Percentiles rank a stretch among this genome's conserved stretches.
Evolutionary conservation across 2,329 filamentous ascomycete genomes (phyloP).

Genomic region (Alternaria sp.): DNA sequence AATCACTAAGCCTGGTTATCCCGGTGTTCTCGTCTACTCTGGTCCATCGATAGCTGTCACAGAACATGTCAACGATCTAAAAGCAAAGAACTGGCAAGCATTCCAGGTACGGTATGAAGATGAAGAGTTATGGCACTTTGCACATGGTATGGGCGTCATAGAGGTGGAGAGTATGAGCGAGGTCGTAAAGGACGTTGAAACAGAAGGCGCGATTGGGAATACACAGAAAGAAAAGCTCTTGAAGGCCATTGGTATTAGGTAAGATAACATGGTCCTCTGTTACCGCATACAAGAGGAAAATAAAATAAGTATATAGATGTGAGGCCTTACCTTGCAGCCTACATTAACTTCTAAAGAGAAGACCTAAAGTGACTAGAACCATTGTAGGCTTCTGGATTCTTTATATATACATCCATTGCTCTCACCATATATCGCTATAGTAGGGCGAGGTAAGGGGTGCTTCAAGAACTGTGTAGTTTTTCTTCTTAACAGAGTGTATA

Average conservation of each 20-base stretch:
- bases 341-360: too few relatives aligned
- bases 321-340: too few relatives aligned
- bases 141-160: constrained; percentile 50
- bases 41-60: constrained; percentile 49
- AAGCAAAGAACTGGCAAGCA: constrained; percentile 56
- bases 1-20: constrained; percentile 58
- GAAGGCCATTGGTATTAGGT: constrained; percentile 48
- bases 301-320: too few relatives aligned
- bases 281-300: too few relatives aligned
- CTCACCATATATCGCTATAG: too few relatives aligned
- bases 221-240: constrained; percentile 41
- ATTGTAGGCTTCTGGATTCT: too few relatives aligned
- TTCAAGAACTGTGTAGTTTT: too few relatives aligned
- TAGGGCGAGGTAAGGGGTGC: too few relatives aligned
- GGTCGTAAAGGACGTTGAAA: constrained; percentile 49
- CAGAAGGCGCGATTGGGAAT: constrained; percentile 8
- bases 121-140: constrained; percentile 50
- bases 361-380: too few relatives aligned
- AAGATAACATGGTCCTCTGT: constrained; percentile 1
- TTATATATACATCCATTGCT: too few relatives aligned
- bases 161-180: constrained; percentile 58
- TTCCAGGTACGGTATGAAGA: constrained; percentile 56
- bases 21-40: constrained; percentile 55
- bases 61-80: constrained; percentile 54
- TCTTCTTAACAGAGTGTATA: background rate